Percentiles rank a stretch among this genome's conserved stretches.
phyloP scores from a whole-genome alignment of 2,329 filamentous ascomycete species.

The Penicillium freii region DNA sequence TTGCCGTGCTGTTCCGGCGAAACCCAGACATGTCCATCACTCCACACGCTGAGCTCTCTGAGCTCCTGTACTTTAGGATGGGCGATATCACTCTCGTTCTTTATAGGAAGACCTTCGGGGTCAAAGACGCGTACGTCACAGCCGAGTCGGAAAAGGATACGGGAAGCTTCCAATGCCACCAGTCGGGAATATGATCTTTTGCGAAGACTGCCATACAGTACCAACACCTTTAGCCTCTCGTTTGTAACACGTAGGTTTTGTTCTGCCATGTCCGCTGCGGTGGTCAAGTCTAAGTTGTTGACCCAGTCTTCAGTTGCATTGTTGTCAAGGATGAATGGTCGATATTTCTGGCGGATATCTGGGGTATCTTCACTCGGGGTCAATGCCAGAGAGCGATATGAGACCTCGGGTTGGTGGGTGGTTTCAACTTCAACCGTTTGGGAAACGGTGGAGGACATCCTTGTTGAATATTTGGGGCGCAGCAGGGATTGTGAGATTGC shows the following conservation, averaged over 20 bases:
- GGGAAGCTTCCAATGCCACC: conserved; percentile 58
- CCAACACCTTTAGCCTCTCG: conserved; percentile 55
- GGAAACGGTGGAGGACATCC: conserved; percentile 3
- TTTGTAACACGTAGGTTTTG: conserved; percentile 43
- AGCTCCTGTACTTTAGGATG: conserved; percentile 64
- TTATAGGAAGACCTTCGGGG: conserved; percentile 59
- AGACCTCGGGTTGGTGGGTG: not conserved
- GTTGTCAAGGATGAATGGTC: conserved; percentile 55
- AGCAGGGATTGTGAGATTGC: not conserved
- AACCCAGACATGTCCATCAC: conserved; percentile 65
- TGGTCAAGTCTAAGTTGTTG: conserved; percentile 54
- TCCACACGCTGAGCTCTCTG: conserved; percentile 60
- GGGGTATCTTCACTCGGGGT: conserved; percentile 48
- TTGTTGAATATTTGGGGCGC: not conserved
- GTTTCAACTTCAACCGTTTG: not conserved
- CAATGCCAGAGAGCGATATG: conserved; percentile 46
- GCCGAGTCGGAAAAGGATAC: conserved; percentile 63
- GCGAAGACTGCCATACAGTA: conserved; percentile 61
- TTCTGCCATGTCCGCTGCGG: conserved; percentile 52
- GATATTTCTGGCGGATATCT: conserved; percentile 49
- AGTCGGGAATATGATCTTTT: conserved; percentile 59
- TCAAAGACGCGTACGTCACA: conserved; percentile 66
- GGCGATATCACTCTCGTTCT: conserved; percentile 58
- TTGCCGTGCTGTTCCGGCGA: conserved; percentile 67
- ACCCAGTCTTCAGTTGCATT: conserved; percentile 55